Evolutionary conservation across 805 yeast genomes (phyloP), one percentile per base, ranked within the genome.

Genomic region (Spathaspora sp.): DNA sequence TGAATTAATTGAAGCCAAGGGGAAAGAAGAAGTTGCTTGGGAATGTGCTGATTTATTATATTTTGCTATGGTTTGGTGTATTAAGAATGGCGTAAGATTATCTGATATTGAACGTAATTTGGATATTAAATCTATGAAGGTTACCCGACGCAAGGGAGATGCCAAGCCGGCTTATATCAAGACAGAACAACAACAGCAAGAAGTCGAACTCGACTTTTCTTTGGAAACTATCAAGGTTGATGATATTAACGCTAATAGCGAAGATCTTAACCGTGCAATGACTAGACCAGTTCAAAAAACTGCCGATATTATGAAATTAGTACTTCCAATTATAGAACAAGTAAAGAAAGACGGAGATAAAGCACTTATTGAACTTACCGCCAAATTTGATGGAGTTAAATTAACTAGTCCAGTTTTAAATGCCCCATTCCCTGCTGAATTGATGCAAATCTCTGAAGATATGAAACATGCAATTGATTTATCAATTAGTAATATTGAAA

Each of bases 211-310:
- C 31, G 64, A 69, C 23, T 81, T 83, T 58, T 72, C 76, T 49
- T 78, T 87, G 77, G 70, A 75, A 47, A 72, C 82, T 49, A 68
- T 82, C 46, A 68, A 77, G 51, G 75, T 73, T 5, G 66, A 69
- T 26, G 56, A 56, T 9, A 72, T 72, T 2, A 58, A 77, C 7
- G 57, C 78, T 1, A 65, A 68, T 11, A 63, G 63, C 7, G 81
- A 57, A 18, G 67, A 61, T 42, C 80, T 94, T 19, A 72, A 70
- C 19, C 70, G 75, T 26, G 91, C 94, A 9, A 77, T 94, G 52
- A 79, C 84, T 28, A 86, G 99, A 72, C 99, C 99, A n/a, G 94
- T 89, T 48, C 98, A 94, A 72, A 87, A 87, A 63, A 89, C 97
- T 19, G 79, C 92, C 18, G 94, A 90, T 62, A 96, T 94, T 56